Conservation (phyloP, 2,329 filamentous ascomycete species). For the Stachybotrys chartarum region DNA sequence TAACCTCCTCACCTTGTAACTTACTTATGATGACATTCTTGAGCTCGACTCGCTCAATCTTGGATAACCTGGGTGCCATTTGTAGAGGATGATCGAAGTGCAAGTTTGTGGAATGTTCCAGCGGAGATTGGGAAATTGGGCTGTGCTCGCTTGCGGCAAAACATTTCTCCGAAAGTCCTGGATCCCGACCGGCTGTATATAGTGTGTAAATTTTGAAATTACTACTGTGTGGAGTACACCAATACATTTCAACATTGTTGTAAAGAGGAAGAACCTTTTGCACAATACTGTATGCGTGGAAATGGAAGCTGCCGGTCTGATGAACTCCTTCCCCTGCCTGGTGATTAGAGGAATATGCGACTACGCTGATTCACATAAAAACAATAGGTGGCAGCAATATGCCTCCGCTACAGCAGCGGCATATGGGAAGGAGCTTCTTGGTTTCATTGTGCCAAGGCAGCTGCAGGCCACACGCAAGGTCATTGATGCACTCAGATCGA, state of each 20-base stretch:
- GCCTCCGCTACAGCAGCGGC: constrained; percentile 23
- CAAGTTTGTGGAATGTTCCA: no score
- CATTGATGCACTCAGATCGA: background rate
- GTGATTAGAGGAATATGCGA: constrained; percentile 28
- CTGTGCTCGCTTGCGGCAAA: background rate
- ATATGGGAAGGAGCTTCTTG: background rate
- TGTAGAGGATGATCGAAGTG: no score
- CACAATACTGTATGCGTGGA: constrained; percentile 12
- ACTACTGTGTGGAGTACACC: background rate
- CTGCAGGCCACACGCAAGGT: background rate
- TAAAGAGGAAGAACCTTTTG: background rate
- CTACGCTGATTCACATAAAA: constrained; percentile 31
- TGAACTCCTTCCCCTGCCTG: constrained; percentile 17
- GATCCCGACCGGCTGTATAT: background rate
- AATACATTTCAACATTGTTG: background rate
- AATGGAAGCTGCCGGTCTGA: constrained; percentile 17
- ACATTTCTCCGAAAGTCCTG: background rate
- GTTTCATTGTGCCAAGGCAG: background rate
- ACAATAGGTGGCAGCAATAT: constrained; percentile 26
- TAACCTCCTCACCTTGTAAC: no score
- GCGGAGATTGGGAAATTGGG: background rate
- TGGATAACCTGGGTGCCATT: no score
- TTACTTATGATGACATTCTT: no score
- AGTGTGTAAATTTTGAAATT: background rate
- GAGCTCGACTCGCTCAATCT: no score